Percentiles rank a stretch among this genome's conserved stretches.
These are phyloP conservation scores for Crataegus laevigata DNA, from an alignment of 306 rosid species.

Conservation along the genomic window DNA sequence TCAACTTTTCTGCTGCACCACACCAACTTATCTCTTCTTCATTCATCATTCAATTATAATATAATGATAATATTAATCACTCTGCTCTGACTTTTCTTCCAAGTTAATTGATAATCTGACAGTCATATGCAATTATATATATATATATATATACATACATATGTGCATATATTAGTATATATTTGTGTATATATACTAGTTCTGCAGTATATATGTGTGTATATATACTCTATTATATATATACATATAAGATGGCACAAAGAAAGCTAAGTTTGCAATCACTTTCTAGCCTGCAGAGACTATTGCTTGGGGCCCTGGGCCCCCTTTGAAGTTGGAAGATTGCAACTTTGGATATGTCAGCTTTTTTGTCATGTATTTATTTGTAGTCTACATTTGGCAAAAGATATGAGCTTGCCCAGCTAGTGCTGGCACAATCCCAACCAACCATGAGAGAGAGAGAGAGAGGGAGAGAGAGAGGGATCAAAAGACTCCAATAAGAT, in stretches of 20 bases:
- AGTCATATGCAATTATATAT: background rate
- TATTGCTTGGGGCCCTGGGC: slow-evolving; percentile 3
- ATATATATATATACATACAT: background rate
- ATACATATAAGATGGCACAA: background rate
- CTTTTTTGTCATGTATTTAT: slow-evolving; percentile 21
- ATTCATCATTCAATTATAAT: slow-evolving; percentile 40
- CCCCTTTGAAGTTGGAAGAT: slow-evolving; percentile 9
- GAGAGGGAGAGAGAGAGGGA: slow-evolving; percentile 7
- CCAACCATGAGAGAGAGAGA: background rate
- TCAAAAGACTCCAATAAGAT: slow-evolving; percentile 13
- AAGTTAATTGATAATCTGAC: background rate
- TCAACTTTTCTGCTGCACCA: slow-evolving; percentile 24
- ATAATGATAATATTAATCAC: slow-evolving; percentile 29
- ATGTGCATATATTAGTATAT: no score
- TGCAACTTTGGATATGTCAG: slow-evolving; percentile 1
- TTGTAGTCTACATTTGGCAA: slow-evolving; percentile 11
- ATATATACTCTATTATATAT: background rate
- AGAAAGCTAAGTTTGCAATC: background rate
- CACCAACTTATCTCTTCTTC: slow-evolving; percentile 19
- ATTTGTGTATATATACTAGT: no score
- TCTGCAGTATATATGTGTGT: no score
- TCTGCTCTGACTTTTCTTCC: slow-evolving; percentile 4
- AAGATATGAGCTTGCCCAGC: slow-evolving; percentile 14
- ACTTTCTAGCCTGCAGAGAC: slow-evolving; percentile 12
- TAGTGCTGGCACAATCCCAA: background rate